A percentile compares a stretch with the other conserved stretches of the same genome.
phyloP scores from a whole-genome alignment of 495 filamentous ascomycete species.

The Trichodelitschia bisporula region DNA sequence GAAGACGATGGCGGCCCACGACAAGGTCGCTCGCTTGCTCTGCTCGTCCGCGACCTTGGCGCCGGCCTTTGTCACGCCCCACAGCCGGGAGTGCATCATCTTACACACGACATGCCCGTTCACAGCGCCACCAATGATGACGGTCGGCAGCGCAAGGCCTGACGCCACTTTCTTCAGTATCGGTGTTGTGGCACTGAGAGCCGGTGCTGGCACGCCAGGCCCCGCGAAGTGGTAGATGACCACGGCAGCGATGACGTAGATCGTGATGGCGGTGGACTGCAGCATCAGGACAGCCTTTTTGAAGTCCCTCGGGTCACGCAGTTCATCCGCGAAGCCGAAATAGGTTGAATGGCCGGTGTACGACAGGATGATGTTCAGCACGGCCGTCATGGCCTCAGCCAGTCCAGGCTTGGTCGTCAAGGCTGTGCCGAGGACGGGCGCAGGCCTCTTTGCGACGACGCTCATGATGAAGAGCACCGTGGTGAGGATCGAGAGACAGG shows the following conservation, averaged over 20 bases:
- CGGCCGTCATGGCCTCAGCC: no score
- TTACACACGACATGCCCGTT: slow-evolving; percentile 25
- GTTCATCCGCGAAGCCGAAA: slow-evolving; percentile 56
- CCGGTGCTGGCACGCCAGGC: slow-evolving; percentile 38
- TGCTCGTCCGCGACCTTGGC: slow-evolving; percentile 8
- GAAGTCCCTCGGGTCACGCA: slow-evolving; percentile 36
- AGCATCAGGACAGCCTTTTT: slow-evolving; percentile 30
- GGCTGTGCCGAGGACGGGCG: no score
- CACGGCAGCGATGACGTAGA: slow-evolving; percentile 42
- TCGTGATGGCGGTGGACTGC: slow-evolving; percentile 34
- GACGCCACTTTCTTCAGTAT: slow-evolving; percentile 47
- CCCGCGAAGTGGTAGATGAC: slow-evolving; percentile 57
- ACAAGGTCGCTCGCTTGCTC: slow-evolving; percentile 4
- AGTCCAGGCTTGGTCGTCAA: no score
- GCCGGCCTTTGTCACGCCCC: neutral
- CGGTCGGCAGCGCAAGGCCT: slow-evolving; percentile 54
- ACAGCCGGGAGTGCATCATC: slow-evolving; percentile 10
- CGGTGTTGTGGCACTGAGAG: slow-evolving; percentile 35
- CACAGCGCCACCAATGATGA: slow-evolving; percentile 45
- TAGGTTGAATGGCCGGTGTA: slow-evolving; percentile 49
- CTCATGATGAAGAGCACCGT: no score
- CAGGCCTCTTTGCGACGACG: no score
- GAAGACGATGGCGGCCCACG: slow-evolving; percentile 11
- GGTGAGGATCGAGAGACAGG: no score
- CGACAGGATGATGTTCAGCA: no score